phyloP scores from a whole-genome alignment of 1,284 basidiomycete genomes.

The Leccinum fallax region DNA sequence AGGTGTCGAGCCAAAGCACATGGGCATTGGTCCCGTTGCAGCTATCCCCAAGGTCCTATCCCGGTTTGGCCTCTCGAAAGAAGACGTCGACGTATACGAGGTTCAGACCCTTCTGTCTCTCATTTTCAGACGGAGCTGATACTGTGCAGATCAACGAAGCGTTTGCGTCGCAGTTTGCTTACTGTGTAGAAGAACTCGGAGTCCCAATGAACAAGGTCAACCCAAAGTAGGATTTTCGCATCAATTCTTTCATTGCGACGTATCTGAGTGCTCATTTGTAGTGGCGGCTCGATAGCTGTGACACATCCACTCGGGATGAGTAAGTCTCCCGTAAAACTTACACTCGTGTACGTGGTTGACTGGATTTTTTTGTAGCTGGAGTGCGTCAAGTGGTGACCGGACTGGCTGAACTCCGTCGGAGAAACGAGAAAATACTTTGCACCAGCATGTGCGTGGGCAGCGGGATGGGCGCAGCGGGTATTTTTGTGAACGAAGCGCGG shows the following conservation, averaged over 20 bases:
- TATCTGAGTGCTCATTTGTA: conserved; percentile 2
- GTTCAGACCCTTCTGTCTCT: conserved; percentile 48
- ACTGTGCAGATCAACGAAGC: conserved; percentile 75
- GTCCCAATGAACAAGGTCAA: conserved; percentile 87
- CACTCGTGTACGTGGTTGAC: too few species aligned
- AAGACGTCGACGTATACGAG: conserved; percentile 90
- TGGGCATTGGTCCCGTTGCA: conserved; percentile 85
- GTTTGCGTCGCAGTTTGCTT: conserved; percentile 79
- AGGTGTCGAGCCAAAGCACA: conserved; percentile 84
- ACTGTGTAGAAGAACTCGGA: conserved; percentile 78
- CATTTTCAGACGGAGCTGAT: background rate
- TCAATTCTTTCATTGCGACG: background rate
- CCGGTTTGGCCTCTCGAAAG: conserved; percentile 73
- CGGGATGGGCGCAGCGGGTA: conserved; percentile 85
- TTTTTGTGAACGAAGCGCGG: conserved; percentile 75
- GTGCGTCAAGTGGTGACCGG: conserved; percentile 78
- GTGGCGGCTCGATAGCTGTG: too few species aligned
- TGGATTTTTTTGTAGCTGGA: conserved; percentile 53
- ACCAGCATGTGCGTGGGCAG: conserved; percentile 77
- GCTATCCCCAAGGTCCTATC: conserved; percentile 83
- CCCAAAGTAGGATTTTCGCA: conserved; percentile 62
- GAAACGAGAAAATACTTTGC: conserved; percentile 64
- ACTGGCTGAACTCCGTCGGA: conserved; percentile 61
- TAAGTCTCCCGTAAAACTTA: too few species aligned
- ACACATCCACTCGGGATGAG: too few species aligned